Conservation (phyloP, 495 filamentous ascomycete genomes). For the Xylaria venustula region DNA sequence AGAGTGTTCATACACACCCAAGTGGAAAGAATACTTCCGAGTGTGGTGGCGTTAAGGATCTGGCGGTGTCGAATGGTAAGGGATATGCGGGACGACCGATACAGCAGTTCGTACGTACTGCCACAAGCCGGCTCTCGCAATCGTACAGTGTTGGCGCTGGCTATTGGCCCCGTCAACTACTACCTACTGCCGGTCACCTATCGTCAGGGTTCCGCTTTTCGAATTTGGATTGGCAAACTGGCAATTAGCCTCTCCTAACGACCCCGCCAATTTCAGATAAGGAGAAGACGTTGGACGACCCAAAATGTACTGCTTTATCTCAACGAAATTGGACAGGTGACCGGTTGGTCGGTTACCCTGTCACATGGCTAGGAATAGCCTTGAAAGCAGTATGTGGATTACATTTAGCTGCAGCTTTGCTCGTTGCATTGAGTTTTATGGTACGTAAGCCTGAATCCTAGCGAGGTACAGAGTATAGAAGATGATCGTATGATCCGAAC, state of each 20-base stretch:
- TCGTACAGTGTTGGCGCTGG: background rate
- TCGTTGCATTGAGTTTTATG: background rate
- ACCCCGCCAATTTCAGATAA: background rate
- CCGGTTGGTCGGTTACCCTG: background rate
- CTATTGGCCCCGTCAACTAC: background rate
- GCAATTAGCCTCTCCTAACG: background rate
- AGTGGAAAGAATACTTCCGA: background rate
- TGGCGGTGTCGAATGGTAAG: background rate
- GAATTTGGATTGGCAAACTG: background rate
- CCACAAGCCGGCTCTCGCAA: background rate
- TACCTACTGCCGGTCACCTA: background rate
- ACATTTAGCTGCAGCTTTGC: background rate
- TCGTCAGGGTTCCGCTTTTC: conserved; percentile 6
- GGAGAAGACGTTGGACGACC: no score
- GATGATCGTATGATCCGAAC: background rate
- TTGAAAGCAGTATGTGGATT: background rate
- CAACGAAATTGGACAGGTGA: background rate
- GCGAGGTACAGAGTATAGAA: background rate
- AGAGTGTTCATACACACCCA: background rate
- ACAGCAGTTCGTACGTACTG: background rate
- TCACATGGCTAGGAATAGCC: background rate
- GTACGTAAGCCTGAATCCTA: conserved; percentile 13
- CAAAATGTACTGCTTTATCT: no score
- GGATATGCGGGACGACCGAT: background rate
- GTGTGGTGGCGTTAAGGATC: background rate